phyloP scores from a whole-genome alignment of 2,329 filamentous ascomycete species.

The Bisporella sp. region DNA sequence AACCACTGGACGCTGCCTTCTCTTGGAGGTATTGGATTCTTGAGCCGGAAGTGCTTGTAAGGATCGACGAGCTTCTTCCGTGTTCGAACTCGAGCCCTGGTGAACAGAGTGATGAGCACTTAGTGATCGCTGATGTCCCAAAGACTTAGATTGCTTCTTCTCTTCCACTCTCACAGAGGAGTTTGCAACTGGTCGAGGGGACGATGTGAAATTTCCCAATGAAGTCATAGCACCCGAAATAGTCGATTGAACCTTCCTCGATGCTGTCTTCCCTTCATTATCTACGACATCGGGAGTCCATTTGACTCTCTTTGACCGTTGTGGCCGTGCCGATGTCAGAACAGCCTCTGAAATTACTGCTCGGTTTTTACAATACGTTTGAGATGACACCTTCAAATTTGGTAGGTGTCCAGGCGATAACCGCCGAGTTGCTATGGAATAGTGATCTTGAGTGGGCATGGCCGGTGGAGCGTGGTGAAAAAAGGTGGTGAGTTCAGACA shows the following conservation, averaged over 20 bases:
- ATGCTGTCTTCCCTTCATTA: constrained; percentile 6
- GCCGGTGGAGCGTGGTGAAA: neutral
- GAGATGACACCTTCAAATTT: neutral
- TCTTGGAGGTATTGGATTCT: neutral
- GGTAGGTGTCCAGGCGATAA: neutral
- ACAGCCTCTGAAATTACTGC: neutral
- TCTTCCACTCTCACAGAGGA: neutral
- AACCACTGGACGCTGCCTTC: neutral
- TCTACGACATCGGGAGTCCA: constrained; percentile 13
- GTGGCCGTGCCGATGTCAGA: neutral
- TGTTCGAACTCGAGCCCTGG: neutral
- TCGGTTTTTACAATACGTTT: neutral
- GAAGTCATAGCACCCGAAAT: too few species aligned
- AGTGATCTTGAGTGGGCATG: neutral
- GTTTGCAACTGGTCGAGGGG: neutral
- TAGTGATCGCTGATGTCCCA: neutral
- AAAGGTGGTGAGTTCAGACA: neutral
- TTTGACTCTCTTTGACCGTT: constrained; percentile 11
- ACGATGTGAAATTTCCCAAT: neutral
- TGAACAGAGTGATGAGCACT: neutral
- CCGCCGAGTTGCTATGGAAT: neutral
- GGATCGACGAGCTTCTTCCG: neutral
- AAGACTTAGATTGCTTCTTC: neutral
- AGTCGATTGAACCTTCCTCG: too few species aligned
- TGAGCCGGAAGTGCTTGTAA: constrained; percentile 3